These are phyloP conservation scores for Cyclotella kingstonii DNA, from an alignment of 108 stramenopile genomes.

Conservation along the genomic window DNA sequence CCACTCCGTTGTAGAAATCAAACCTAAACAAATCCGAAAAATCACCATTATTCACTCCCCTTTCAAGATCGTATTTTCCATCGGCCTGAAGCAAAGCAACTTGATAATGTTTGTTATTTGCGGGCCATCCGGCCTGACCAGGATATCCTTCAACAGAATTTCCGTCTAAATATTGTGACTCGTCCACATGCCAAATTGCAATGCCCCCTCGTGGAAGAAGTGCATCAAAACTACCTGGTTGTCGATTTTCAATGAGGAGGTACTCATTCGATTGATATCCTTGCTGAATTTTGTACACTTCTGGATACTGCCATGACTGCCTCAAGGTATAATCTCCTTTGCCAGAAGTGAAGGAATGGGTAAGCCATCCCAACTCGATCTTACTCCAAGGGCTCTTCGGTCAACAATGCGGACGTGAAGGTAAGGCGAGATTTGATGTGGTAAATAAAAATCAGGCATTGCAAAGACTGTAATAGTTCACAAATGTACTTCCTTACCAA, in stretches of 20 bases:
- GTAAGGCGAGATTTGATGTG: too few relatives aligned
- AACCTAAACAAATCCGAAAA: conserved; percentile 39
- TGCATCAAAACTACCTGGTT: conserved; percentile 54
- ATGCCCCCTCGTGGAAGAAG: conserved; percentile 55
- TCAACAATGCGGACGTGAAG: too few relatives aligned
- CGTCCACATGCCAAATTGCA: conserved; percentile 69
- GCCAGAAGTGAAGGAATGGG: conserved; percentile 33
- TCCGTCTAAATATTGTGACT: conserved; percentile 23
- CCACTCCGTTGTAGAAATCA: conserved; percentile 31
- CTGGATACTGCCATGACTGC: conserved; percentile 38
- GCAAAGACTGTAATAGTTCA: too few relatives aligned
- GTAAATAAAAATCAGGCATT: too few relatives aligned
- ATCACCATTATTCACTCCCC: conserved; percentile 49
- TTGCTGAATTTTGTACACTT: conserved; percentile 44
- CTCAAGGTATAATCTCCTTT: conserved; percentile 51
- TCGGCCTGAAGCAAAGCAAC: conserved; percentile 63
- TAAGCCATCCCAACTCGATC: conserved; percentile 51
- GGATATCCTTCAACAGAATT: conserved; percentile 48
- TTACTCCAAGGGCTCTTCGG: conserved; percentile 46
- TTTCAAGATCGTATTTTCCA: conserved; percentile 58
- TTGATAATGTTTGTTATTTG: conserved; percentile 53
- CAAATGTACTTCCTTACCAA: conserved; percentile 1
- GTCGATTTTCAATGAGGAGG: conserved; percentile 74
- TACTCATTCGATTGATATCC: conserved; percentile 56
- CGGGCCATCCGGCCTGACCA: conserved; percentile 51